Base-by-base conservation (phyloP, 306 rosid genomes). In the cucumber (Cucumis sativus) region DNA sequence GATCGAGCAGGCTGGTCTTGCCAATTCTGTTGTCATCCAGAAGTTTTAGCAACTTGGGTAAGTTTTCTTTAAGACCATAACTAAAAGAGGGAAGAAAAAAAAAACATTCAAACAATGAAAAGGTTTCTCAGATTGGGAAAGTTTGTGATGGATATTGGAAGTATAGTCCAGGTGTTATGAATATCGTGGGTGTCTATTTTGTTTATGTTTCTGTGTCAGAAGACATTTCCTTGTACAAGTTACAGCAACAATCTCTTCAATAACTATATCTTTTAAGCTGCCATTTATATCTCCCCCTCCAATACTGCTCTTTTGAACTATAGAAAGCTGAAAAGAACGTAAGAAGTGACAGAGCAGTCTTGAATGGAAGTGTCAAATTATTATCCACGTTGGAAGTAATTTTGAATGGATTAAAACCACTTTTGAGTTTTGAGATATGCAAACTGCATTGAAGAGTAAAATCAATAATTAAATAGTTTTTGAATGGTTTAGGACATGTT, bases 1-100 rank as follows among this genome's bases (percentile, higher is more conserved):
- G 25, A 92, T 95, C 78, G 97, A 89, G 84, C 89, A 88, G 83
- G 93, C 96, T 30, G 96, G 96, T 76, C 90, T 95, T 37, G 93
- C 97, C 85, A 92, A 88, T 85, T 92, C 99, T 17, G 99, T 92
- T 47, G 96, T 95, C 75, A 88, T 95, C 59, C 99, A 95, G 91
- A 95, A 95, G 82, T 89, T 92, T 81, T 95, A 86, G 76, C 60
- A 28, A 23, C 75, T 23, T 11, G 23, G 75, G 23, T 70, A 47
- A 70, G 58, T 14, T 47, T 12, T 47, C 58, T 47, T 7, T 2
- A 7, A 63, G 12, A 16, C 23, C 17, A 13, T 6, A 20, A 67
- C 54, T 11, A 12, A 16, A 45, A 12, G 52, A 4, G 16, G 52
- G 52, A 15, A n/a, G 35, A 64, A 45, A 64, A 45, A 28, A 28